phyloP scores from a whole-genome alignment of 176 grass and related monocot species.

The Echinochloa phyllopogon region DNA sequence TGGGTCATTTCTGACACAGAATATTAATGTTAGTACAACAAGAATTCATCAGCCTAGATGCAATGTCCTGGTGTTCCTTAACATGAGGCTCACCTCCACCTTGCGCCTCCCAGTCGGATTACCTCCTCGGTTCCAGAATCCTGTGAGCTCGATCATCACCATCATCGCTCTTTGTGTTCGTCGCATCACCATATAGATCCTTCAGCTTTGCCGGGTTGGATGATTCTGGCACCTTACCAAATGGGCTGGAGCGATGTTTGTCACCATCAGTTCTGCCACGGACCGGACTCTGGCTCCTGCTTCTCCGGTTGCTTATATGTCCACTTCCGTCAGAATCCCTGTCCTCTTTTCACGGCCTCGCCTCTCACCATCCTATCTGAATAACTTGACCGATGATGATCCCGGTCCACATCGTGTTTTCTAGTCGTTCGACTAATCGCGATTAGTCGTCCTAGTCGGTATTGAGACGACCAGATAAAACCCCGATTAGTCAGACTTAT shows the following conservation, averaged over 20 bases:
- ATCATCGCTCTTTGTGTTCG: slow-evolving; percentile 51
- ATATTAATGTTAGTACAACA: slow-evolving; percentile 30
- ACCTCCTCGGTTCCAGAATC: slow-evolving; percentile 90
- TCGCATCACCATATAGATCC: slow-evolving; percentile 86
- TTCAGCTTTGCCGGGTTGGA: slow-evolving; percentile 86
- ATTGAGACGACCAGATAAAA: no score
- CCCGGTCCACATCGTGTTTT: slow-evolving; percentile 35
- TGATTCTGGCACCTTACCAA: slow-evolving; percentile 60
- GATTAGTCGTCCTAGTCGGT: no score
- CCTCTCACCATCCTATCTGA: slow-evolving; percentile 50
- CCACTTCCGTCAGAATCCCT: slow-evolving; percentile 55
- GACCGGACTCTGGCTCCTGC: slow-evolving; percentile 58
- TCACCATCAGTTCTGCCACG: slow-evolving; percentile 46
- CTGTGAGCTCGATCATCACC: slow-evolving; percentile 49
- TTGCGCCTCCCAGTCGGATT: slow-evolving; percentile 81
- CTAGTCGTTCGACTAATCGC: background rate
- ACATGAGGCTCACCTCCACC: slow-evolving; percentile 69
- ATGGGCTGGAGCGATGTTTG: slow-evolving; percentile 60
- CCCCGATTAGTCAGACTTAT: no score
- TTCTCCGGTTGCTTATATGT: slow-evolving; percentile 41
- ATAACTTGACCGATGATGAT: slow-evolving; percentile 44
- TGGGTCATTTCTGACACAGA: background rate
- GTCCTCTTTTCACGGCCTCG: slow-evolving; percentile 56
- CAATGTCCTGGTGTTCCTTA: background rate
- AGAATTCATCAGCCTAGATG: slow-evolving; percentile 25